A percentile compares a stretch with the other conserved stretches of the same genome.
These are phyloP conservation scores for Cladophialophora carrionii DNA, from an alignment of 2,329 filamentous ascomycete species.

Conservation along the genomic window DNA sequence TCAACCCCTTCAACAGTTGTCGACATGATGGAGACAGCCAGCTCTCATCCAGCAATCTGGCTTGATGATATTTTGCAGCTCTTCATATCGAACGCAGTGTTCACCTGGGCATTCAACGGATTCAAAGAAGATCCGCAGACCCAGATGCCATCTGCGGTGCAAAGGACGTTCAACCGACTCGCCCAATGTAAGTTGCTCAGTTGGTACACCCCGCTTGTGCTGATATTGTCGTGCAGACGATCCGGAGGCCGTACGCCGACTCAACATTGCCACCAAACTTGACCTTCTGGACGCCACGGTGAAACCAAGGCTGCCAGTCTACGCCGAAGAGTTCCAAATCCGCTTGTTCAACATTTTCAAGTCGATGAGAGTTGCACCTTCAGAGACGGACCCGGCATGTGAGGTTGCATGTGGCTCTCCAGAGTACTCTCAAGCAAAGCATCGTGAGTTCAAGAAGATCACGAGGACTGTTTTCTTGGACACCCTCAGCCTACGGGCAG, in stretches of 20 bases:
- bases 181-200: neutral
- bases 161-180: neutral
- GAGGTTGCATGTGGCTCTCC: no score
- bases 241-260: neutral
- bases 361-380: neutral
- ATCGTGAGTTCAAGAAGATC: neutral
- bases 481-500: neutral
- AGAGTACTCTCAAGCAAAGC: neutral
- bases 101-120: neutral
- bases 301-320: neutral
- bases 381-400: neutral
- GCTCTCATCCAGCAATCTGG: neutral
- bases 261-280: neutral
- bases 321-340: neutral
- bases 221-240: neutral
- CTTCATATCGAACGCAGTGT: neutral
- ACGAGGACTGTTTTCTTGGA: neutral
- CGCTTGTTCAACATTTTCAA: neutral
- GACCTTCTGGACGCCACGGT: neutral
- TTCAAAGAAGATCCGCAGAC: neutral
- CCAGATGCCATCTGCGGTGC: neutral
- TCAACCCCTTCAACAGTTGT: neutral
- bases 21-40: neutral
- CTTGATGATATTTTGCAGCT: neutral
- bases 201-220: neutral